Evolutionary conservation across 1,139 yeast species (phyloP), one percentile per base, ranked within the genome.

Genomic region (Blastobotrys capitulatus): DNA sequence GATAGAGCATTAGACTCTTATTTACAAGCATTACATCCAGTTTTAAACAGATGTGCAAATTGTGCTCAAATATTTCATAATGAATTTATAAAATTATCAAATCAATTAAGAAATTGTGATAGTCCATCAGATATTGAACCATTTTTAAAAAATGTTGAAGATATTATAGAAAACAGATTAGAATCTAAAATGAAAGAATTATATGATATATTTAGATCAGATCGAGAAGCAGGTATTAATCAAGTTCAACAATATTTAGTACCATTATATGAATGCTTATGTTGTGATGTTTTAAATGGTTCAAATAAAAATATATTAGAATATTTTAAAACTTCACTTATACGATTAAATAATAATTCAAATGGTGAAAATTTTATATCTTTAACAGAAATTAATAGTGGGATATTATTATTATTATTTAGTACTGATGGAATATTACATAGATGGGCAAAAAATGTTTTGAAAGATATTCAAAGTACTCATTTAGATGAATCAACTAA

Each of bases 341-440:
- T 47, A 15, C 22, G 37, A 36, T 43, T 42, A 12, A 26, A 38
- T 15, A 18, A 26, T 9, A 32, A 16, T 27, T 9, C 37, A 2
- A 19, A 29, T 25, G 37, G 37, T 18, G 44, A 22, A 26, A 20
- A 35, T 20, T 16, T 37, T 13, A 6, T 44, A 9, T 44, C 48
- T 7, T 9, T 44, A n/a, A n/a, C 29, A 9, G 49, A 51, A 16
- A 48, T 65, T 9, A 55, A 59, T 8, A 68, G 69, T 0, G 69
- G 65, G 1, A 55, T 65, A 52, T 52, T 65, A 15, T 41, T 57
- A n/a, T 60, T 66, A 45, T 47, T 64, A 26, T 66, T 65, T 51
- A 57, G 59, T 19, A 47, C 41, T 15, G 63, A 62, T 31, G 48
- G 53, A 1, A 59, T 54, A 20, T 49, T 61, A 42, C 55, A 57